Evolutionary conservation across 2,329 filamentous ascomycete species (phyloP), one percentile per base, ranked within the genome.

Genomic region (Aspergillus pseudoviridinutans): DNA sequence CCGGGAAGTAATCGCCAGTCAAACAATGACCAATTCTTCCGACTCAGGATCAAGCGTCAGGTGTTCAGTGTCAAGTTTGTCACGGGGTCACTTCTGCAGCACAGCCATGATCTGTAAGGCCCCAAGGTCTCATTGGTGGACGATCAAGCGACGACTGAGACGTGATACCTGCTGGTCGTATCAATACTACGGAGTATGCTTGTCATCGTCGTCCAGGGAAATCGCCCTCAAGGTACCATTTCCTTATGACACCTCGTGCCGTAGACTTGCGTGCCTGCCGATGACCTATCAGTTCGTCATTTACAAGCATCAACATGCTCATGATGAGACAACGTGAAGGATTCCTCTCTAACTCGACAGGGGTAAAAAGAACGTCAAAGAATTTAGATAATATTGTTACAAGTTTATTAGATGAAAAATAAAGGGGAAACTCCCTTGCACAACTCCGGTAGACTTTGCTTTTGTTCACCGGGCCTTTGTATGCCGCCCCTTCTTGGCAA

Each of bases 21-120:
- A 49, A 28, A 17, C 22, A 44, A 44, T 38, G 49, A 49, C 24
- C 53, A 47, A 55, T 44, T 38, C n/a, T 22, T 9, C 20, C 28
- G 22, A 27, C 20, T 51, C 22, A 32, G 12, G 9, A 38, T 25
- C 3, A 25, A 46, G 57, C 56, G 52, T 59, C 61, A 54, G 60
- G 20, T 47, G 44, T 27, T 22, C 44, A 4, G 25, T 12, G 44
- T 47, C 24, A 6, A 47, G 3, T 24, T 24, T 27, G 58, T 56
- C 54, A 58, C 56, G 59, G 27, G 53, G 47, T 29, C 44, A 22
- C 28, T 14, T 24, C 27, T 54, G 46, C 58, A 55, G 49, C 56
- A 61, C 49, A 46, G 51, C 53, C 50, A 61, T 64, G 56, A 60
- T 55, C 56, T 58, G 55, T 57, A 58, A 62, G 61, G 60, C 57